These are phyloP conservation scores for Phoma sp. DNA, from an alignment of 2,329 filamentous ascomycete species.

Conservation along the genomic window DNA sequence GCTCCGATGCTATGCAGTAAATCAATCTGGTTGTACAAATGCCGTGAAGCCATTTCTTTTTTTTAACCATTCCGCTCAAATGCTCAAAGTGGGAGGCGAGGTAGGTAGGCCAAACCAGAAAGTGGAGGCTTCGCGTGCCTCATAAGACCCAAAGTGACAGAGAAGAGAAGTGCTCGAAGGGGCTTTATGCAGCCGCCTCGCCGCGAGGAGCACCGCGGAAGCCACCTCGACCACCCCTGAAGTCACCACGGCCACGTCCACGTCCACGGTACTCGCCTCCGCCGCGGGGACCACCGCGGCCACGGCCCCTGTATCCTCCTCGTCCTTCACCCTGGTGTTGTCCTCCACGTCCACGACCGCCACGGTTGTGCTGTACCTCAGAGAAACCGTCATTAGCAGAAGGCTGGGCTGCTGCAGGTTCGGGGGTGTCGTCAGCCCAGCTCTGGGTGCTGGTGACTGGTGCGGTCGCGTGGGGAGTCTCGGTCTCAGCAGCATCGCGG, in stretches of 20 bases:
- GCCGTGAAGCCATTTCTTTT: constrained; percentile 35
- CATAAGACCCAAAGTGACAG: constrained; percentile 19
- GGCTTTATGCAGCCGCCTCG: constrained; percentile 31
- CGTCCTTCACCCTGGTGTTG: constrained; percentile 53
- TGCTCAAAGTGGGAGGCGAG: constrained; percentile 30
- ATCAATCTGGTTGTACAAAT: constrained; percentile 42
- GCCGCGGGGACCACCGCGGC: constrained; percentile 52
- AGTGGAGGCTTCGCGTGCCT: constrained; percentile 19
- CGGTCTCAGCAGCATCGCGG: constrained; percentile 76
- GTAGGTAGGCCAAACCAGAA: constrained; percentile 21
- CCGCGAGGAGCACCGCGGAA: constrained; percentile 42
- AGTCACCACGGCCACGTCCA: constrained; percentile 53
- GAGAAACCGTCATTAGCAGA: constrained; percentile 72
- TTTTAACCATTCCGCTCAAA: constrained; percentile 31
- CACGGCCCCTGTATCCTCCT: constrained; percentile 64
- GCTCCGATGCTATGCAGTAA: constrained; percentile 51
- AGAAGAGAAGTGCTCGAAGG: constrained; percentile 9
- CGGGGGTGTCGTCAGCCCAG: constrained; percentile 79
- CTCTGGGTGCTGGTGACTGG: constrained; percentile 71
- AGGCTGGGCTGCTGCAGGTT: constrained; percentile 38
- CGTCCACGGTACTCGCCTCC: constrained; percentile 50
- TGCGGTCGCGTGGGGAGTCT: constrained; percentile 63
- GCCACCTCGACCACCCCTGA: constrained; percentile 53
- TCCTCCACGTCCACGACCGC: constrained; percentile 59
- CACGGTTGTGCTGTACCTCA: constrained; percentile 62